Conservation (phyloP, 2,329 filamentous ascomycete genomes). For the Colletotrichum orbiculare region DNA sequence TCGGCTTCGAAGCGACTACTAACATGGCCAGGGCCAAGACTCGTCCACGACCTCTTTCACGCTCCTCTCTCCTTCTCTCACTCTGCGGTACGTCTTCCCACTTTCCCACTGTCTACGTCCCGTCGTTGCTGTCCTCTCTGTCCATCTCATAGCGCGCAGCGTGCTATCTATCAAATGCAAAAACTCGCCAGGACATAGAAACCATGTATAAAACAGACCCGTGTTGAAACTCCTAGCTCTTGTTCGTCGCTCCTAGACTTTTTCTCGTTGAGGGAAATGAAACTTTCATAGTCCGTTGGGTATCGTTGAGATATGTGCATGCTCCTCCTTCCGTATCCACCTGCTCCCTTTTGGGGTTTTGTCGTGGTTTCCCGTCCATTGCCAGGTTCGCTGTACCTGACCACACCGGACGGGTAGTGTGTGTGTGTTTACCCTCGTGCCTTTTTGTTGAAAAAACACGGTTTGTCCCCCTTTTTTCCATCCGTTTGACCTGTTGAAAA, state of each 20-base stretch:
- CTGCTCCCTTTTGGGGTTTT: slow-evolving; percentile 39
- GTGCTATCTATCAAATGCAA: slow-evolving; percentile 1
- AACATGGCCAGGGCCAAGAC: neutral
- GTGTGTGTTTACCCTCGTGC: slow-evolving; percentile 9
- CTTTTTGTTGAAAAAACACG: slow-evolving; percentile 45
- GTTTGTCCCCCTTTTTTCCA: slow-evolving; percentile 36
- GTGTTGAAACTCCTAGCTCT: slow-evolving; percentile 36
- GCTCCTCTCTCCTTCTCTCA: neutral
- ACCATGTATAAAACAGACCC: slow-evolving; percentile 26
- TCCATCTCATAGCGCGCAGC: slow-evolving; percentile 18
- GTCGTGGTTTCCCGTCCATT: slow-evolving; percentile 22
- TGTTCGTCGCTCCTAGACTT: slow-evolving; percentile 23
- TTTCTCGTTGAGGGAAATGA: slow-evolving; percentile 31
- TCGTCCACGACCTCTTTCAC: neutral
- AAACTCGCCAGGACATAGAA: slow-evolving; percentile 11
- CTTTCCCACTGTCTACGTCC: slow-evolving; percentile 4
- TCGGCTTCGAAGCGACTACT: slow-evolving; percentile 27
- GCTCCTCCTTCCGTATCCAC: slow-evolving; percentile 37
- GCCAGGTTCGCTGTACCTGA: neutral
- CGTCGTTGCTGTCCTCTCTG: slow-evolving; percentile 13
- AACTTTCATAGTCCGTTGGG: slow-evolving; percentile 39
- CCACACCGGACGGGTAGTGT: too few relatives aligned
- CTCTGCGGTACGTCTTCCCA: neutral
- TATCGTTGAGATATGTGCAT: slow-evolving; percentile 56
- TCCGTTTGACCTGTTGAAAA: slow-evolving; percentile 37